phyloP scores from a whole-genome alignment of 2,329 filamentous ascomycete genomes.

The Monilinia laxa region DNA sequence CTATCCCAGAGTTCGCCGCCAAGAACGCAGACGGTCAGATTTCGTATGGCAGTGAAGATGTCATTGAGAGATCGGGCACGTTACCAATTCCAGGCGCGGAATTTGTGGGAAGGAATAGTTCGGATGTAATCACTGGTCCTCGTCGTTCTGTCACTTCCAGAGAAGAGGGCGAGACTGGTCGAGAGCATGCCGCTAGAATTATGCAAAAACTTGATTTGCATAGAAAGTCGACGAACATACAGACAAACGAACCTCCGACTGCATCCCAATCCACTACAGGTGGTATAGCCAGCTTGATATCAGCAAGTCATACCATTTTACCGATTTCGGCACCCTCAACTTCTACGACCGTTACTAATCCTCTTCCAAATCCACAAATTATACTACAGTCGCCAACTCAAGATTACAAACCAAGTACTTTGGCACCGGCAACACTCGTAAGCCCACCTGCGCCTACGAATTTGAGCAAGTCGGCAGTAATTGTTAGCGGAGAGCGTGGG shows the following conservation, averaged over 20 bases:
- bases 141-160: conserved; percentile 56
- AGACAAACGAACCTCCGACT: conserved; percentile 44
- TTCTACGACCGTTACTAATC: conserved; percentile 36
- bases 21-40: conserved; percentile 67
- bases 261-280: conserved; percentile 44
- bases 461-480: conserved; percentile 80
- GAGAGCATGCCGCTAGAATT: conserved; percentile 81
- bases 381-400: conserved; percentile 41
- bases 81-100: conserved; percentile 66
- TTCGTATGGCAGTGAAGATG: conserved; percentile 49
- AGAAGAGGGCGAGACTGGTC: conserved; percentile 71
- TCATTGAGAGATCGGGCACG: conserved; percentile 60
- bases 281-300: conserved; percentile 83
- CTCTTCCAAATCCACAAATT: conserved; percentile 41
- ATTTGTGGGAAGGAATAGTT: conserved; percentile 61
- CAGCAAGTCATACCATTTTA: conserved; percentile 76
- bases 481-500: conserved; percentile 74
- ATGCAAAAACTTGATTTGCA: conserved; percentile 92
- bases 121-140: conserved; percentile 62
- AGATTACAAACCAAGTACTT: conserved; percentile 56
- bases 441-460: conserved; percentile 81
- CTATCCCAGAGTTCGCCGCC: conserved; percentile 86
- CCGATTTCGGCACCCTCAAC: conserved; percentile 55
- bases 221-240: conserved; percentile 61
- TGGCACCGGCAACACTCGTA: conserved; percentile 80